Percentiles rank a stretch among this genome's conserved stretches.
phyloP scores from a whole-genome alignment of 768 basidiomycete species.

The Sistotremastrum suecicum region DNA sequence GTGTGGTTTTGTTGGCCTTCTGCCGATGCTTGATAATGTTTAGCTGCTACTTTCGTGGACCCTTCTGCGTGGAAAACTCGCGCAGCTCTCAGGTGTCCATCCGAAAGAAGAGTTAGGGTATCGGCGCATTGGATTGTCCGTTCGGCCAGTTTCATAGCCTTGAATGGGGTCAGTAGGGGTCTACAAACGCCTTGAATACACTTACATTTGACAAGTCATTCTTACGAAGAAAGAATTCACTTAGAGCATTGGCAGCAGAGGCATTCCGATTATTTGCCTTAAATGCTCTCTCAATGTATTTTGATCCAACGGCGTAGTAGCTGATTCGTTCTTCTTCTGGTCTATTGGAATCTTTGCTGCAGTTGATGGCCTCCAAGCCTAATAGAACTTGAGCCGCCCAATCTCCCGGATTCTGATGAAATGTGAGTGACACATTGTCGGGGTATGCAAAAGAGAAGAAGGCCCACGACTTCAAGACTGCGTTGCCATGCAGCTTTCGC shows the following conservation, averaged over 20 bases:
- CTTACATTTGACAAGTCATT: constrained; percentile 46
- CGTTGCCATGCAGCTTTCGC: constrained; percentile 87
- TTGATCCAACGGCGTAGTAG: constrained; percentile 50
- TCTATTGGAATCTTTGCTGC: constrained; percentile 58
- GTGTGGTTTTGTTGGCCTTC: constrained; percentile 63
- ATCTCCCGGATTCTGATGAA: constrained; percentile 52
- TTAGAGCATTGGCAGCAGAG: constrained; percentile 72
- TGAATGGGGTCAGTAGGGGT: background rate
- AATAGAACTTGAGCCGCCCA: constrained; percentile 74
- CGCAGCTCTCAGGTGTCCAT: constrained; percentile 75
- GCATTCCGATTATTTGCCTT: constrained; percentile 59
- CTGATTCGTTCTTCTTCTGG: constrained; percentile 48
- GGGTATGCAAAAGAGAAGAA: background rate
- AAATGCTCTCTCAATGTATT: constrained; percentile 65
- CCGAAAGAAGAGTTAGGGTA: constrained; percentile 68
- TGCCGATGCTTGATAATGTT: constrained; percentile 52
- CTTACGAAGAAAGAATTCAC: constrained; percentile 65
- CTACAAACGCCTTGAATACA: background rate
- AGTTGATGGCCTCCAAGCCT: constrained; percentile 76
- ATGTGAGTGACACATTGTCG: background rate
- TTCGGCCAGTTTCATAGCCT: constrained; percentile 90
- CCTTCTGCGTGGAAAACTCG: constrained; percentile 69
- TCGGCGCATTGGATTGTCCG: constrained; percentile 91
- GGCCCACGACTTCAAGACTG: constrained; percentile 67
- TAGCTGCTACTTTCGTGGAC: constrained; percentile 41